These are phyloP conservation scores for Saprolegnia parasitica DNA, from an alignment of 352 stramenopile species.

Conservation along the genomic window DNA sequence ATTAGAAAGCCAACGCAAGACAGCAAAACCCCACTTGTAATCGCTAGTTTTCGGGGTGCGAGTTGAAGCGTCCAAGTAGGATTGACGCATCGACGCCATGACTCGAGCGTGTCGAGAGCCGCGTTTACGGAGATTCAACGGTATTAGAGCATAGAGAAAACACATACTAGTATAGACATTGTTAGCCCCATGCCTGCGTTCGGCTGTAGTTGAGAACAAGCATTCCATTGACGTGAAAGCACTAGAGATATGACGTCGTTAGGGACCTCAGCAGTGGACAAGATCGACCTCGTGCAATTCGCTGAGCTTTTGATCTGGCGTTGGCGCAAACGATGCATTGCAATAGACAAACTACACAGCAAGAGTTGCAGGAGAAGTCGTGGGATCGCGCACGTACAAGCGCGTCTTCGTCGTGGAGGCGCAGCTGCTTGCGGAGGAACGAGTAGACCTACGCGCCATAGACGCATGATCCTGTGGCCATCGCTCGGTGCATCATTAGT, in stretches of 20 bases:
- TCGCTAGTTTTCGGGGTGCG: no score
- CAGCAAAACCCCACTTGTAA: no score
- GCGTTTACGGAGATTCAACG: no score
- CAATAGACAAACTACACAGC: conserved; percentile 75
- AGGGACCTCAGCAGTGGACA: not conserved
- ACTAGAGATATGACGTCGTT: conserved; percentile 36
- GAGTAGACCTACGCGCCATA: conserved; percentile 58
- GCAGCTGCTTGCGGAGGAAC: conserved; percentile 77
- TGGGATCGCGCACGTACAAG: conserved; percentile 39
- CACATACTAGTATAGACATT: not conserved
- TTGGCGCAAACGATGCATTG: conserved; percentile 84
- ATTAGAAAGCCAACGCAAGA: no score
- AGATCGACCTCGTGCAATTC: conserved; percentile 61
- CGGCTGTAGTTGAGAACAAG: conserved; percentile 85
- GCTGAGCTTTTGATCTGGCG: conserved; percentile 68
- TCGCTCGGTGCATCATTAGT: not conserved
- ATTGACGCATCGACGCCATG: no score
- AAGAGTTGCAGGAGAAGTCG: not conserved
- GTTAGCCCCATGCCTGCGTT: conserved; percentile 75
- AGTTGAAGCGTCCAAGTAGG: no score
- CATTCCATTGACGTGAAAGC: conserved; percentile 72
- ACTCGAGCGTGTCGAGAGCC: no score
- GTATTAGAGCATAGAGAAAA: no score
- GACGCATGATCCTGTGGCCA: not conserved
- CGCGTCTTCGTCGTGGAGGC: conserved; percentile 64